Evolutionary conservation across 768 basidiomycete species (phyloP), one percentile per base, ranked within the genome.

Genomic region (Paxillus involutus): DNA sequence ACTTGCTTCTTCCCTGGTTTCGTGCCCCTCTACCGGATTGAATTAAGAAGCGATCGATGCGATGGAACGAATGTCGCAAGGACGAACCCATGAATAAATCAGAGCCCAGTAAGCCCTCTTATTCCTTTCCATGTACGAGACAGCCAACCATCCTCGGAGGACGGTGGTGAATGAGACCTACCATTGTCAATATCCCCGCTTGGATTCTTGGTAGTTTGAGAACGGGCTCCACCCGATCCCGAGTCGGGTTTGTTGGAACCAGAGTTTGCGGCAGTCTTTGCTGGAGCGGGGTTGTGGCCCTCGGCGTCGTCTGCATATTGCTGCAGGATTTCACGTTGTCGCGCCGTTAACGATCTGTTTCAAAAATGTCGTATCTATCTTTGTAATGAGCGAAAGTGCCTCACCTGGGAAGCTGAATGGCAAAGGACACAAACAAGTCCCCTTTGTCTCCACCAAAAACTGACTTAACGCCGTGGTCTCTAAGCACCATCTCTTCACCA

Each of bases 401-500:
- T 73, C 64, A 94, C 97, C 95, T 88, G 26, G 97, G 97, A 59
- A 99, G 80, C 61, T 89, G 82, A 35, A 98, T 80, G 35, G 79
- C 81, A 76, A 98, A 98, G 40, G 85, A 82, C 50, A 99, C 91
- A 62, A 94, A 90, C 49, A 98, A 74, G 70, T 97, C 94, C 36
- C 96, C 91, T 57, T 80, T 85, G 58, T 80, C 80, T 40, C 79
- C 73, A 47, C 74, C 73, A 64, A 80, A 79, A 7, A 89, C 77
- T 21, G 83, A 77, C 43, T 81, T 69, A 12, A 98, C 85, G 30
- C 97, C 97, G 49, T 91, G 84, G 39, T 86, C 86, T 73, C 89
- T 90, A 64, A 99, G 73, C 19, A 97, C 91, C 84, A 96, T 95
- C 71, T 98, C 94, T 75, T 98, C 94, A 16, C 95, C 95, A 66